phyloP scores from a whole-genome alignment of 129 eudicot genomes.

The Scalesia atractyloides region DNA sequence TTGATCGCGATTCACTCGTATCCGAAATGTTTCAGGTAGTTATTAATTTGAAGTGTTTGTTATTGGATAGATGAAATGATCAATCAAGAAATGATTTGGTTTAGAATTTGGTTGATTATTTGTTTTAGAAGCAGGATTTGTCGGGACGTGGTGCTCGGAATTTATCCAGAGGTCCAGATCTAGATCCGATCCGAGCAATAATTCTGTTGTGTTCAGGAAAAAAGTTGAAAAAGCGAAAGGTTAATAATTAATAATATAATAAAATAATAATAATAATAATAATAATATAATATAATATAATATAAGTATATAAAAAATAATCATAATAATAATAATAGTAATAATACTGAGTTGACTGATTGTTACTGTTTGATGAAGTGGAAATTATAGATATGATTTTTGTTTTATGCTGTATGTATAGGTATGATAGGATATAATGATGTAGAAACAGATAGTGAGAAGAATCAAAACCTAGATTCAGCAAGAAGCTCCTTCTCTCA shows the following conservation, averaged over 20 bases:
- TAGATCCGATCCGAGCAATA: constrained; percentile 52
- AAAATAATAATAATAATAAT: background rate
- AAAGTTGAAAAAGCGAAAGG: constrained; percentile 76
- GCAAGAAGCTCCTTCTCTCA: constrained; percentile 92
- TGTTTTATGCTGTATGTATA: constrained; percentile 21
- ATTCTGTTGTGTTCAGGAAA: constrained; percentile 38
- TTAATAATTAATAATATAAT: too few relatives aligned
- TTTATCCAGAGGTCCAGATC: constrained; percentile 64
- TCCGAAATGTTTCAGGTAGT: constrained; percentile 52
- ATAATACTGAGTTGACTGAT: background rate
- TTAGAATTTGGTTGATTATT: constrained; percentile 20
- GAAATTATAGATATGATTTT: constrained; percentile 18
- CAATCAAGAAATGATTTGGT: background rate
- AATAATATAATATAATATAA: too few relatives aligned
- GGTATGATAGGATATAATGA: constrained; percentile 48
- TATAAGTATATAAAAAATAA: too few relatives aligned
- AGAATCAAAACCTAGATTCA: constrained; percentile 59
- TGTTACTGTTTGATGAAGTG: constrained; percentile 11
- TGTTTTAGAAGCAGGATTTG: constrained; percentile 66
- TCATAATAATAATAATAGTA: background rate
- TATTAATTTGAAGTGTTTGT: background rate
- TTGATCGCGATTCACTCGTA: constrained; percentile 64
- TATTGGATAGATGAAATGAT: too few relatives aligned
- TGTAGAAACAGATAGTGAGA: constrained; percentile 63
- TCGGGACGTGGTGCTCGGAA: constrained; percentile 57